Evolutionary conservation across 2,329 filamentous ascomycete species (phyloP), one percentile per base, ranked within the genome.

Genomic region (Cordyceps sp.): DNA sequence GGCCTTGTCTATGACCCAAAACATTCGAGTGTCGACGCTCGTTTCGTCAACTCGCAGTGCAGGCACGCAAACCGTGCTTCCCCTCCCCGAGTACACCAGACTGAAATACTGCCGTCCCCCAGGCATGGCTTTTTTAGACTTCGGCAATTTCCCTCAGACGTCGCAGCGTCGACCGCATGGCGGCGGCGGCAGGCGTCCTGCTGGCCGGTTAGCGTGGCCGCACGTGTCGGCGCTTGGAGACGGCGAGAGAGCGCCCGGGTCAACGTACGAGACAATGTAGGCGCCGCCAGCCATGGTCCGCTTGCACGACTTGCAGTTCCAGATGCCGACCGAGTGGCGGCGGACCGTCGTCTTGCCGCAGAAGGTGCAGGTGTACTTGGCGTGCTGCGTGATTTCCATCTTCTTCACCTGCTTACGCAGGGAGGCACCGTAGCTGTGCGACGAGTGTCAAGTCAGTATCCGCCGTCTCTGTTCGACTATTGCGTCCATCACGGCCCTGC

Each of bases 311-410:
- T 75, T 79, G 82, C 90, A 98, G 64, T 88, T 73, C 88, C 88
- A 94, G 73, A 93, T 94, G 54, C 86, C 86, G 51, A 88, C 82
- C 43, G 83, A 77, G 58, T 84, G 71, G 57, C 88, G 78, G 72
- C 85, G 85, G 58, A 93, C 85, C 52, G 78, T 81, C 60, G 76
- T 78, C 79, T 96, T 96, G 58, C 88, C 88, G 75, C 85, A 93
- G 81, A 96, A 98, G 47, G 86, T 88, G 78, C 88, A 96, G 58
- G 78, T 77, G 58, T 94, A 96, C 62, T 80, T 80, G 69, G 85
- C 84, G 73, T 98, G 90, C 67, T 96, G 90, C 55, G 83, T 82
- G 63, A 96, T 82, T 79, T 96, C 90, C 80, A 94, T 93, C 82
- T 94, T 94, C 84, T 96, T 96, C 59, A 61, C 58, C 53, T 61